Conservation (phyloP, 2,329 filamentous ascomycete genomes). For the Monosporascus sp. region DNA sequence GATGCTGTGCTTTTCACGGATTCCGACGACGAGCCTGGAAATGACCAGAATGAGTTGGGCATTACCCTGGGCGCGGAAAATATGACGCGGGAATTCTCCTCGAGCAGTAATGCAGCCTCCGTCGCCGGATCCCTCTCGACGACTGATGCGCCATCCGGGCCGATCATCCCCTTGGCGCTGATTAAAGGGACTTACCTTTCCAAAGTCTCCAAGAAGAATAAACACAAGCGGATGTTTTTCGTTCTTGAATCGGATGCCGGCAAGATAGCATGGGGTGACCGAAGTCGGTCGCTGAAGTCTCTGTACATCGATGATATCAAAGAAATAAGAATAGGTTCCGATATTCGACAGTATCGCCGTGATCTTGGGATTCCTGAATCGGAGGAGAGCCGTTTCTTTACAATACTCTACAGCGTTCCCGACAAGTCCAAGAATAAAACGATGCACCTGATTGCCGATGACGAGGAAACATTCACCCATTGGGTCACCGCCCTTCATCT, state of each 20-base stretch:
- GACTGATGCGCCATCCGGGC: conserved; percentile 47
- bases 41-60: conserved; percentile 43
- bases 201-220: conserved; percentile 82
- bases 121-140: conserved; percentile 35
- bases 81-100: conserved; percentile 40
- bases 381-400: conserved; percentile 74
- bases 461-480: conserved; percentile 62
- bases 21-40: conserved; percentile 53
- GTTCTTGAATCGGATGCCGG: conserved; percentile 77
- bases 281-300: conserved; percentile 65
- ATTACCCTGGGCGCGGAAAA: conserved; percentile 37
- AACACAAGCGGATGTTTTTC: conserved; percentile 61
- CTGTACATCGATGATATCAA: conserved; percentile 95
- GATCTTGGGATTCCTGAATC: conserved; percentile 68
- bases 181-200: conserved; percentile 71
- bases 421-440: conserved; percentile 79
- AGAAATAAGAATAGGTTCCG: conserved; percentile 76
- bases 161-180: conserved; percentile 70
- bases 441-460: conserved; percentile 80
- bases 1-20: conserved; percentile 39
- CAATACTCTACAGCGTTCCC: conserved; percentile 77
- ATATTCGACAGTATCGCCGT: conserved; percentile 83
- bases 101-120: conserved; percentile 42
- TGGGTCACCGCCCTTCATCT: conserved; percentile 83
- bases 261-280: conserved; percentile 82